These are phyloP conservation scores for Saccharomycopsis olivae DNA, from an alignment of 805 yeast species.

Conservation along the genomic window DNA sequence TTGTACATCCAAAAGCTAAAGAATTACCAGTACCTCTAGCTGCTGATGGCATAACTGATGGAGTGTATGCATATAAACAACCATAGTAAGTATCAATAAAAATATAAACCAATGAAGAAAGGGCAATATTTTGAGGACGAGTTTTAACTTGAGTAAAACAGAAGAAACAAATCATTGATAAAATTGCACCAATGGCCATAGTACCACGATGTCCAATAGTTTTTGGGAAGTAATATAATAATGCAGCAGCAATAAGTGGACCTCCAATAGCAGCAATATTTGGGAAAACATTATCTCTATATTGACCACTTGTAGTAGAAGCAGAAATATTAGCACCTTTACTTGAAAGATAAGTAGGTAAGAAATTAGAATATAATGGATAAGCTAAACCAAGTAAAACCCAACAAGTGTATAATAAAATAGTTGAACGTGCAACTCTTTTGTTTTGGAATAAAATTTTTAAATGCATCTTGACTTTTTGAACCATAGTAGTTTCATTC, in stretches of 20 bases:
- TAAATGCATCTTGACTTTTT: slow-evolving; percentile 28
- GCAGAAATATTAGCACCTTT: slow-evolving; percentile 39
- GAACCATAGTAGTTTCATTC: slow-evolving; percentile 22
- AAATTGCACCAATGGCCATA: slow-evolving; percentile 37
- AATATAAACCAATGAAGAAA: slow-evolving; percentile 36
- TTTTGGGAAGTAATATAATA: slow-evolving; percentile 14
- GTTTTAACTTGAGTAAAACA: slow-evolving; percentile 52
- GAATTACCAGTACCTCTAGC: slow-evolving; percentile 53
- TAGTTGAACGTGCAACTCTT: slow-evolving; percentile 33
- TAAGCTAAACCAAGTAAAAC: slow-evolving; percentile 48
- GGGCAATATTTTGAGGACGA: slow-evolving; percentile 39
- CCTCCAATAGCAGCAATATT: slow-evolving; percentile 40
- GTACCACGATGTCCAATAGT: slow-evolving; percentile 45
- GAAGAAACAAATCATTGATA: slow-evolving; percentile 44
- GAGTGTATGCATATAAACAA: slow-evolving; percentile 54
- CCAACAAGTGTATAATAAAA: slow-evolving; percentile 43
- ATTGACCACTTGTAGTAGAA: slow-evolving; percentile 27
- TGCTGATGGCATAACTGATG: slow-evolving; percentile 47
- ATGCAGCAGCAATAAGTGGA: slow-evolving; percentile 39
- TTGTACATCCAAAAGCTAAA: slow-evolving; percentile 41
- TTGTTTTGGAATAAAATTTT: slow-evolving; percentile 36
- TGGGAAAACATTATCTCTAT: slow-evolving; percentile 37
- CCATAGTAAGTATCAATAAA: slow-evolving; percentile 43
- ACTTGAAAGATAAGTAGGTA: slow-evolving; percentile 39
- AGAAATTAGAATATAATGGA: slow-evolving; percentile 43